Base-by-base conservation (phyloP, 2,329 filamentous ascomycete genomes). In the Alternaria consortialis region DNA sequence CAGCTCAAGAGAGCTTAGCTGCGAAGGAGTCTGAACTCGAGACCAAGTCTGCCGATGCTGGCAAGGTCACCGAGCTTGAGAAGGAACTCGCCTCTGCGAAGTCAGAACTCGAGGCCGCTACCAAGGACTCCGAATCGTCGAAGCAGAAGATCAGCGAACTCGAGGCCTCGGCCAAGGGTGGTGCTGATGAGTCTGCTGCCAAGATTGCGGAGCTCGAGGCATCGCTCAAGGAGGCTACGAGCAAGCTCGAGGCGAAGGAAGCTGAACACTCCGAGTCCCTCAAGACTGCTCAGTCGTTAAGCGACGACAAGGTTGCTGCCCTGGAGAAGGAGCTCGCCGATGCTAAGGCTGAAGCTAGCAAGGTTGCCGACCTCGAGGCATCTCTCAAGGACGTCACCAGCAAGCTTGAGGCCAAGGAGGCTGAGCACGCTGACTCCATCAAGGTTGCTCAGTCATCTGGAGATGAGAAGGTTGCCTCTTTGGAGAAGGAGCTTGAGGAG, bases 301-400 rank as follows among this genome's bases (percentile, higher is more conserved):
- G 64, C 55, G 56, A 56, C 39, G 57, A 65, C 39, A 55, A 58
- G 32, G 37, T 50, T 32, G 54, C 63, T 5, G 46, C 62, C 1
- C 47, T 65, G 3, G 63, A 69, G 60, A 67, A 68, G 50, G 68
- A 71, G 15, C 56, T 72, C 31, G 66, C 68, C 31, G 61, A 67
- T 31, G 64, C 66, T 3, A 68, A 67, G 56, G 64, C 64, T 46
- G 70, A 74, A 25, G 62, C 69, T 31, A 65, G 58, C 11, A 76
- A 75, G 66, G 66, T 71, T 20, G 60, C 69, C 11, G 70, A 73
- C 15, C 56, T 74, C 13, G 71, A 74, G 53, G 61, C 65, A 23
- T 67, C 67, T 1, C 58, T 68, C 56, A 68, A 66, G 58, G 63
- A 65, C 31, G 60, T 61, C 40, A 60, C 52, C 7, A 56, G 58